Percentiles rank a stretch among this genome's conserved stretches.
phyloP scores from a whole-genome alignment of 2,329 filamentous ascomycete genomes.

The Trichoderma sp. region DNA sequence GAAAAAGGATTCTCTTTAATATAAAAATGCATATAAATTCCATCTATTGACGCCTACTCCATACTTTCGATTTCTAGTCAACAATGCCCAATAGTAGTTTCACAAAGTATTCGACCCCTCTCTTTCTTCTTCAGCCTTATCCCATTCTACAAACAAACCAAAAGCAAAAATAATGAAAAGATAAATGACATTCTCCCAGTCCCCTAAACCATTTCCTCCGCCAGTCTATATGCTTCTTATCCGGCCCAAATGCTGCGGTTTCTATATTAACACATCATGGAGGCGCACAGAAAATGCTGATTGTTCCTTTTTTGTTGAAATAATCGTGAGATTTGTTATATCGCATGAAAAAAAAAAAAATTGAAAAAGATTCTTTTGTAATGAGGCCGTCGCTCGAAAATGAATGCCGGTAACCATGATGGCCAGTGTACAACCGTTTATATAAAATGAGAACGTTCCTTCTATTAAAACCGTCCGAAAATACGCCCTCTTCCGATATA shows the following conservation, averaged over 20 bases:
- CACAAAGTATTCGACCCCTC: background rate
- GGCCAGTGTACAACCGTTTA: background rate
- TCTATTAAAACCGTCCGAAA: conserved; percentile 9
- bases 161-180: background rate
- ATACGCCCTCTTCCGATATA: background rate
- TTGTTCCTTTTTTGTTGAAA: conserved; percentile 23
- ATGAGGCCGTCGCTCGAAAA: conserved; percentile 2
- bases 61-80: background rate
- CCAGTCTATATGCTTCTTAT: conserved; percentile 7
- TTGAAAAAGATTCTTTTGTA: background rate
- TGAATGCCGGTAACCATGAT: background rate
- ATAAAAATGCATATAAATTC: background rate
- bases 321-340: conserved; percentile 29
- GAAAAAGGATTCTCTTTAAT: background rate
- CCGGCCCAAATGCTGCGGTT: conserved; percentile 22
- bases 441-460: background rate
- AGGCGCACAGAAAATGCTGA: conserved; percentile 24
- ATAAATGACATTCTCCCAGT: background rate
- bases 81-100: background rate
- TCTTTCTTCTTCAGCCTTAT: background rate
- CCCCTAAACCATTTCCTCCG: background rate
- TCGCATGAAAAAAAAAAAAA: background rate
- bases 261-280: conserved; percentile 36
- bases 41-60: conserved; percentile 6
- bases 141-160: background rate